Evolutionary conservation across 2,329 filamentous ascomycete species (phyloP), one percentile per base, ranked within the genome.

Genomic region (Calonectria hongkongensis): DNA sequence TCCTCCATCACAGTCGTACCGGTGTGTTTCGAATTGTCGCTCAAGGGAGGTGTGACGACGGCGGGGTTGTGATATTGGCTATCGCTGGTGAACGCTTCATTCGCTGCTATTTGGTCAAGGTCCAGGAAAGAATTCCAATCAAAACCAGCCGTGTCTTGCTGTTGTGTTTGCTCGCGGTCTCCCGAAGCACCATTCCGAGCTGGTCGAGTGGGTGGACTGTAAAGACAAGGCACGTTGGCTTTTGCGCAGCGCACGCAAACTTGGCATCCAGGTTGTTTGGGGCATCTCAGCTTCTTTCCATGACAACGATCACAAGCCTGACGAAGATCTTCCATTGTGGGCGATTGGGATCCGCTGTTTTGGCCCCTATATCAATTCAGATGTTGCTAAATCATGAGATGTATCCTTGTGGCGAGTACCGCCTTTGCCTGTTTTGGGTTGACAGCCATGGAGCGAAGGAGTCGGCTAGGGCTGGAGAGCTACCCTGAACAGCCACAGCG

Each of bases 251-350:
- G 83, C 10, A 81, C 80, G 73, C 87, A 89, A 13, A 78, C 76
- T 7, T 78, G 68, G 33, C 81, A 81, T 0, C 83, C 83, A 0
- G 81, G 71, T 33, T 82, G 80, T 66, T 86, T 87, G 6, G 85
- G 84, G 64, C 87, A 89, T 77, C 83, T 83, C 15, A 88, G 80
- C 76, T 88, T 88, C 47, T 89, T 87, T 21, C 82, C 81, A 72
- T 88, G 87, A 48, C 87, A 88, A 48, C 87, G 80, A 76, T 87
- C 85, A 72, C 85, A 87, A 16, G 85, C 84, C 36, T 82, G 79
- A 18, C 84, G 79, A 21, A 80, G 79, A 16, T 80, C 76, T 56
- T 76, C 43, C 73, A 79, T 81, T 5, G 33, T 67, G 65, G 48
- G 27, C 36, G 21, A 18, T 4, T 4, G n/a, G 21, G 27, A 13